Base-by-base conservation (phyloP, 2,329 filamentous ascomycete genomes). In the Geosmithia putterillii region DNA sequence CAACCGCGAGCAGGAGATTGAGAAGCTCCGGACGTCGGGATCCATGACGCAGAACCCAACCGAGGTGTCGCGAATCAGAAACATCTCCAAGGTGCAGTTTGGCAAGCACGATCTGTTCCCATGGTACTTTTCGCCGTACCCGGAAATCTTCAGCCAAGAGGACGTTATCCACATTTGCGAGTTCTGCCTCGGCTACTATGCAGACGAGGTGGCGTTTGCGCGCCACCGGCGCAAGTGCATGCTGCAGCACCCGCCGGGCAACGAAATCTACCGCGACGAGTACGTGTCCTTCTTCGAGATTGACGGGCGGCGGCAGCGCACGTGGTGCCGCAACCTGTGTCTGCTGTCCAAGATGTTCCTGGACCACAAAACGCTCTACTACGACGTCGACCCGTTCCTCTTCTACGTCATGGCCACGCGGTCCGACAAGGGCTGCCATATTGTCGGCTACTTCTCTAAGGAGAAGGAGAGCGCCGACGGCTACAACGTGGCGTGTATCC, bases 391-490 rank as follows among this genome's bases (percentile, higher is more conserved):
- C 50, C 92, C 92, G 0, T 98, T 98, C 58, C 67, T 98, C 32
- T 98, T 98, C 68, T 98, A 98, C 64, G 90, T 95, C 61, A 95
- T 98, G 90, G 86, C 86, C 21, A 83, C 81, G 36, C 80, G 85
- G 51, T 86, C 89, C 50, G 87, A 94, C 41, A 82, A 88, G 53
- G 92, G 92, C 14, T 92, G 84, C 54, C 92, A 96, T 57, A 76
- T 98, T 41, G 86, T 98, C n/a, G 92, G 92, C n/a, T 98, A 95
- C 59, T 98, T 98, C 62, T 94, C 86, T 44, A 98, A 98, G 60
- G 92, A 98, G 62, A 98, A 98, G 53, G 92, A 98, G 62, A 90
- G 84, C 35, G 88, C 88, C 0, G 94, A 98, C 54, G 87, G 86
- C 23, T 98, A 96, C 73, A 98, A 98, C 57, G 83, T 98, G 25